Base-by-base conservation (phyloP, 1,284 basidiomycete species). In the Malassezia vespertilionis region DNA sequence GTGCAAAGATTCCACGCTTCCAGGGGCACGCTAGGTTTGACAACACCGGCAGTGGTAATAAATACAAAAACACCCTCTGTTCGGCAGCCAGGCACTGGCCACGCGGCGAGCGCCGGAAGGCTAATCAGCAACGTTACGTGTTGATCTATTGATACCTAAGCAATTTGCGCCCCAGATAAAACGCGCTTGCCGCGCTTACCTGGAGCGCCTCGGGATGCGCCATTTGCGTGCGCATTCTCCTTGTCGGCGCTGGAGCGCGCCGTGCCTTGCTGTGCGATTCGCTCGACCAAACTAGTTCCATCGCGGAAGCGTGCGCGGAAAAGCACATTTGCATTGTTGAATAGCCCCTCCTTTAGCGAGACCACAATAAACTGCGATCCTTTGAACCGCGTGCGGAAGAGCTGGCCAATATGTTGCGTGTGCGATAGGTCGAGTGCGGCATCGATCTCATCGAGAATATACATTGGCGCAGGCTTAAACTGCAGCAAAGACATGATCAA, bases 401-500 rank as follows among this genome's bases (percentile, higher is more conserved):
- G 79, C 61, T 90, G 87, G 20, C 91, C 91, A 54, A 97, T 95
- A 72, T 96, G 87, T 65, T 93, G 57, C 7, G 91, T 96, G 66
- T 96, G 90, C 37, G 86, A 89, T 18, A 96, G 75, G 74, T 97
- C 91, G 34, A 95, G 79, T 5, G 90, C 90, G 0, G 90, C 88
- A 72, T 96, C 89, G 61, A 97, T 93, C 74, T 97, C 93, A 74
- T 97, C 93, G 18, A 97, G 79, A 66, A 97, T 96, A 72, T 97
- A 96, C 87, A 97, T 91, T 0, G 89, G 93, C n/a, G 91, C 90
- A 2, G 91, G 89, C 71, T 96, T 95, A 79, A 96, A 96, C 72
- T 96, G 90, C 27, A 97, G 79, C 31, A 97, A 78, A 0, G 90
- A 84, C 89, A 97, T 91, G 76, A 97, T 96, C 39, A 97, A 78